Evolutionary conservation across 805 yeast genomes (phyloP), one percentile per base, ranked within the genome.

Genomic region (Nakazawaea laoshanensis): DNA sequence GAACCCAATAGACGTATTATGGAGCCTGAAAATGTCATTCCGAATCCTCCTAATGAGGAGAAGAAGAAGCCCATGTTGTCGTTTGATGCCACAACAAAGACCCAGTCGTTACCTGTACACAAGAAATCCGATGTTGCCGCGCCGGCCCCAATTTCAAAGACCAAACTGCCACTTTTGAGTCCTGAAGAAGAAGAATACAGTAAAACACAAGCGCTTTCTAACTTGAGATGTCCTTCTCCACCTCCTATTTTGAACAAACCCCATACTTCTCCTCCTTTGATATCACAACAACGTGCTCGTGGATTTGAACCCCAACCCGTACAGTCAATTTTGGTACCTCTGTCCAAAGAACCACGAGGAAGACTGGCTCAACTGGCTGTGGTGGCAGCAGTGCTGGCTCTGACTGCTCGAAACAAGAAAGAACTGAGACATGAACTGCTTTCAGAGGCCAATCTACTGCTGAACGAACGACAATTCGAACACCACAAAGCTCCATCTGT

Each of bases 221-320:
- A 64, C 47, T 50, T 75, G 35, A 61, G 78, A 39, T 73, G 82
- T 42, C 83, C 84, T 2, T 76, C 83, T 4, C 84, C 85, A n/a
- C 82, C 85, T 1, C 83, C 85, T 6, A 75, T 77, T 34, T 53
- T 75, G 29, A 35, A 35, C 17, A 34, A 29, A 20, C 28, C 30
- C 7, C 26, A 7, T 7, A n/a, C 26, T 19, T 19, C 35, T 16
- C 14, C 26, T 10, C 13, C 17, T n/a, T 21, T 13, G 19, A 9
- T 17, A 15, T 22, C 7, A 15, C 62, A 62, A 35, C 55, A 57
- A 7, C 47, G 49, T 5, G 37, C 45, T n/a, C n/a, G n/a, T n/a
- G n/a, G n/a, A n/a, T n/a, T n/a, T n/a, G 25, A 9, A 22, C 33
- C 9, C 19, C 22, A 10, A 28, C 28, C 16, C 32, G 17, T 3